Evolutionary conservation across 257 asterid genomes (phyloP).

Genomic region (Penstemon davidsonii): DNA sequence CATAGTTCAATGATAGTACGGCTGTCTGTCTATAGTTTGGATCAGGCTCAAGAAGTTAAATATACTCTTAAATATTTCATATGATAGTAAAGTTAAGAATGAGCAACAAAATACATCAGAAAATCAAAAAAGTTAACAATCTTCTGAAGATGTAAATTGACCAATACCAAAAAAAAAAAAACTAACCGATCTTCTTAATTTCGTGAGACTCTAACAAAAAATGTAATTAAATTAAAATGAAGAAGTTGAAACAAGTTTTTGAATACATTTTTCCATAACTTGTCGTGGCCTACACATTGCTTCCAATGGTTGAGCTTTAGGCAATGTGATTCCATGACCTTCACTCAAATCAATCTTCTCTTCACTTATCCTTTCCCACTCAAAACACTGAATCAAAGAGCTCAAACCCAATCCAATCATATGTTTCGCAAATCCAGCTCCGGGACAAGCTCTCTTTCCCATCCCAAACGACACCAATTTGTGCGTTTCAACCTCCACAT

Average conservation of each 20-base stretch:
- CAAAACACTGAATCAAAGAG: constrained; percentile 31
- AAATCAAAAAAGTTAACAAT: no score
- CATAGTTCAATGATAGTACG: no score
- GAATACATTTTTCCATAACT: constrained; percentile 18
- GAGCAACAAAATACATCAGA: no score
- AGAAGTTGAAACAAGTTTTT: neutral
- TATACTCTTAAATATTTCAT: no score
- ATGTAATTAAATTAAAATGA: neutral
- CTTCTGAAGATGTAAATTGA: no score
- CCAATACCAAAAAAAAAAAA: no score
- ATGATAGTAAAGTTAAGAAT: no score
- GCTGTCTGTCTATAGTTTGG: no score
- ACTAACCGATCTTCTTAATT: no score
- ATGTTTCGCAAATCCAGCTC: constrained; percentile 27
- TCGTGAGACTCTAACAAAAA: no score
- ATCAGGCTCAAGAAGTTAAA: no score
- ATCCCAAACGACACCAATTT: constrained; percentile 32
- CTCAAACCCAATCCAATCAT: constrained; percentile 27
- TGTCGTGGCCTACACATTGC: constrained; percentile 26
- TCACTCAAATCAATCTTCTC: constrained; percentile 27
- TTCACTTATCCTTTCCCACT: constrained; percentile 25
- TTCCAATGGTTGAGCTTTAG: constrained; percentile 24
- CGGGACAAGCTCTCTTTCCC: constrained; percentile 36
- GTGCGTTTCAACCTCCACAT: constrained; percentile 23
- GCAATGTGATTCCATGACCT: constrained; percentile 23